Evolutionary conservation across 805 yeast genomes (phyloP), one percentile per base, ranked within the genome.

Genomic region (Saccharomyces jurei): DNA sequence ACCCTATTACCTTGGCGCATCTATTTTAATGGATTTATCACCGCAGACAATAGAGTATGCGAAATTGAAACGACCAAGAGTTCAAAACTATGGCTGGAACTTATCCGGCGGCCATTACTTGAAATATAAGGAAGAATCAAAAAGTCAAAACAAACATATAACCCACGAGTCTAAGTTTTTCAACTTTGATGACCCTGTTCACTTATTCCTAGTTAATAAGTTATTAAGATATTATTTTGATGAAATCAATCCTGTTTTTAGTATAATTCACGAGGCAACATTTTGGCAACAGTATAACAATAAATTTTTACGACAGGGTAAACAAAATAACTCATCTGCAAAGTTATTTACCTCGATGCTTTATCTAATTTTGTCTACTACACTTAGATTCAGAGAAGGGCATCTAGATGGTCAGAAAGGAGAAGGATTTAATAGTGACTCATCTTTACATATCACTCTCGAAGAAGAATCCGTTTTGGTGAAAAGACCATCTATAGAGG

Each of bases 11-110:
- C 60, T 79, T 47, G 78, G 80, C 27, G 54, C 60, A 6, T 58
- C 65, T 22, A 56, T 68, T 11, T 57, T 74, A 54, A 66, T 66
- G 55, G 59, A 68, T 10, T 58, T 71, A 41, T 67, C 81, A 9
- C 58, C 70, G 8, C 67, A 67, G 5, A 71, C 72, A 17, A 67
- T 69, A 54, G 66, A 68, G 49, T 17, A 51, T 6, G 58, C 65
- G 25, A 62, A 69, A 14, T 71, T 81, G 13, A 60, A 67, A 11
- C 56, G 78, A n/a, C 86, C 86, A 4, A 66, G 86, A 49, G 70
- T 75, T n/a, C 85, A 83, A 62, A 78, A 75, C 51, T 83, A 80
- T 60, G 86, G 85, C 14, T 83, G 87, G 86, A 83, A 83, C 63
- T 70, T 82, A 79, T 71, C 78, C n/a, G 87, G 87, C 1, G 75